Conservation (phyloP, 2,329 filamentous ascomycete species). For the Talaromyces sp. region DNA sequence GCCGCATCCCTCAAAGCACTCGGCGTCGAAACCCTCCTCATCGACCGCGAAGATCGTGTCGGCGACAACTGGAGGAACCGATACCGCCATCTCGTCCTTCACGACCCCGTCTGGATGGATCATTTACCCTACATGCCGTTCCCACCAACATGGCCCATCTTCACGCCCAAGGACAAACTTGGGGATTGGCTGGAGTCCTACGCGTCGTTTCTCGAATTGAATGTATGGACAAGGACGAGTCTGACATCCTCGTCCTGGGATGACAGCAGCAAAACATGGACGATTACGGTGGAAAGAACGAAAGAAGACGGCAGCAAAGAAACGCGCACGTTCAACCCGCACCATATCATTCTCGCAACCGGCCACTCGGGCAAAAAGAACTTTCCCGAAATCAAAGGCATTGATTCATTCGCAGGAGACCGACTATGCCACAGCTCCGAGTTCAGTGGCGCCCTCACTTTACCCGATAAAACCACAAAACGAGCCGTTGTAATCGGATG, state of each 20-base stretch:
- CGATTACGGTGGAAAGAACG: constrained; percentile 50
- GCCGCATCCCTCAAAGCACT: constrained; percentile 62
- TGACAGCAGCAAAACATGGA: constrained; percentile 54
- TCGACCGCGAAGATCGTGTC: constrained; percentile 58
- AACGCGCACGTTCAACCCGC: constrained; percentile 58
- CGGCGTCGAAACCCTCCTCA: constrained; percentile 55
- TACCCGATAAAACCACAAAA: constrained; percentile 47
- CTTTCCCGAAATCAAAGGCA: constrained; percentile 48
- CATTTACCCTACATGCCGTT: constrained; percentile 64
- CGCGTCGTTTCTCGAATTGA: constrained; percentile 63
- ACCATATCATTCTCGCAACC: constrained; percentile 66
- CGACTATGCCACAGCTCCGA: constrained; percentile 62
- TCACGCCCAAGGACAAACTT: constrained; percentile 70
- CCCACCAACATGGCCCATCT: constrained; percentile 65
- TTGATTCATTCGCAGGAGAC: constrained; percentile 58
- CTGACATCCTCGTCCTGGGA: constrained; percentile 53
- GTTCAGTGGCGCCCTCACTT: constrained; percentile 53
- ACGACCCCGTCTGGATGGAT: constrained; percentile 62
- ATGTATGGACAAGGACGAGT: constrained; percentile 61
- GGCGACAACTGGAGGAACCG: constrained; percentile 65
- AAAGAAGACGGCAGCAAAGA: constrained; percentile 43
- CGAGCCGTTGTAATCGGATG: constrained; percentile 64
- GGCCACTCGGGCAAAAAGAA: constrained; percentile 67
- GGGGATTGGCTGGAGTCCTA: constrained; percentile 69
- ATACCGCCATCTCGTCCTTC: constrained; percentile 65